A percentile compares a stretch with the other conserved stretches of the same genome.
These are phyloP conservation scores for Didymella keratinophila DNA, from an alignment of 2,329 filamentous ascomycete species.

Conservation along the genomic window DNA sequence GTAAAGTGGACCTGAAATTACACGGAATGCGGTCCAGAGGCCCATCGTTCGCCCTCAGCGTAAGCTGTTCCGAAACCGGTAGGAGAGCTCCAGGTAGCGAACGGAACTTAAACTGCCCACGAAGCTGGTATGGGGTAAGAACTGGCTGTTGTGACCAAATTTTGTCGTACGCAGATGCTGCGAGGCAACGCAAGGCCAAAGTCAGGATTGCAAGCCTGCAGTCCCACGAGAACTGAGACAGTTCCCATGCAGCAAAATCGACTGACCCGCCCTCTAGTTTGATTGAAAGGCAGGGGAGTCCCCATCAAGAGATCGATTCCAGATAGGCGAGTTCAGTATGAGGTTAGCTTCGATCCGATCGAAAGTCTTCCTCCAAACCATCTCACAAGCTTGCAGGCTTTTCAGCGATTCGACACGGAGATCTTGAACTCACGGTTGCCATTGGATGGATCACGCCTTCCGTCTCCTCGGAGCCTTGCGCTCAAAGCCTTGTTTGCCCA, in stretches of 20 bases:
- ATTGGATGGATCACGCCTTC: conserved; percentile 8
- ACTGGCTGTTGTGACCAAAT: conserved; percentile 2
- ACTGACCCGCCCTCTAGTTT: conserved; percentile 5
- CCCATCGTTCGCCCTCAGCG: conserved; percentile 9
- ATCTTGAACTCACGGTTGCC: no score
- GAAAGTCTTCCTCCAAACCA: conserved; percentile 6
- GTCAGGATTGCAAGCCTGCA: conserved; percentile 4
- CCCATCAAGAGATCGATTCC: conserved; percentile 5
- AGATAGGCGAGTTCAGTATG: conserved; percentile 20
- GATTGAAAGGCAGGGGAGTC: conserved; percentile 14
- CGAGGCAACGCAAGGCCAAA: background rate
- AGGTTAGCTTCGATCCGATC: conserved; percentile 22
- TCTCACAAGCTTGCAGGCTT: conserved; percentile 19
- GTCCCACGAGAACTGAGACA: background rate
- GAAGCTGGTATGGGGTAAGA: conserved; percentile 5
- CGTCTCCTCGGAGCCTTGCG: conserved; percentile 7
- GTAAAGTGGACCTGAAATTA: conserved; percentile 4
- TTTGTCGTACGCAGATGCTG: conserved; percentile 1
- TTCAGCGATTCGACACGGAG: conserved; percentile 6
- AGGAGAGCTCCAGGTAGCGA: conserved; percentile 5
- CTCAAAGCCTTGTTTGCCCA: background rate
- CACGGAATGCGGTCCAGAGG: conserved; percentile 11
- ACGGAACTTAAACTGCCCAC: background rate
- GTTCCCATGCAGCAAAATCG: conserved; percentile 2
- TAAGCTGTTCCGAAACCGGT: conserved; percentile 5